These are phyloP conservation scores for Meripilus lineatus DNA, from an alignment of 1,284 basidiomycete genomes.

Conservation along the genomic window DNA sequence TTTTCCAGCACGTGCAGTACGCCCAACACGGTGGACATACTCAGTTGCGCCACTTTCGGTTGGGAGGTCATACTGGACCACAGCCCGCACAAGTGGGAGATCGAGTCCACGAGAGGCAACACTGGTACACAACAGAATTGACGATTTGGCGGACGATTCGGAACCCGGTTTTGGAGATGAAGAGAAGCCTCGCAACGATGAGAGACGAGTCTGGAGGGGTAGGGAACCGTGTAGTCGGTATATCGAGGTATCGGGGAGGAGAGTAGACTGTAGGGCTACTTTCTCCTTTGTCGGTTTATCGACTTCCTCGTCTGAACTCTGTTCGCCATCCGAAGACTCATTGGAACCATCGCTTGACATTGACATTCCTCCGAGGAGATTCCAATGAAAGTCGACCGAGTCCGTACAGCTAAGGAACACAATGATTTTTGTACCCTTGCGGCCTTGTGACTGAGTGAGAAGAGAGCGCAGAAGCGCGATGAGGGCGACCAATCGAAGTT, in stretches of 20 bases:
- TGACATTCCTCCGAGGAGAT: conserved; percentile 70
- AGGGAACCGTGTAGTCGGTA: conserved; percentile 96
- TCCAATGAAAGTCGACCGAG: conserved; percentile 97
- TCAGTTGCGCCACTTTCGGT: conserved; percentile 97
- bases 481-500: conserved; percentile 88
- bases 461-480: conserved; percentile 81
- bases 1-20: conserved; percentile 93
- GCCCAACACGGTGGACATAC: conserved; percentile 95
- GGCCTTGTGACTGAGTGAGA: conserved; percentile 52
- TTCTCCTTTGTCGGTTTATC: conserved; percentile 28
- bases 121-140: conserved; percentile 91
- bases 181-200: conserved; percentile 81
- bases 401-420: conserved; percentile 97
- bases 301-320: conserved; percentile 21
- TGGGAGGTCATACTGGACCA: conserved; percentile 95
- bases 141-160: conserved; percentile 34
- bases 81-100: conserved; percentile 89
- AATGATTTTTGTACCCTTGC: conserved; percentile 68
- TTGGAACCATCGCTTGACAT: conserved; percentile 51
- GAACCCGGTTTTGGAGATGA: conserved; percentile 33
- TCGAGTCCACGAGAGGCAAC: conserved; percentile 98
- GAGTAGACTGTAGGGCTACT: conserved; percentile 60
- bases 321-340: conserved; percentile 9
- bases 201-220: conserved; percentile 75
- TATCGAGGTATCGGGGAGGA: conserved; percentile 80